These are phyloP conservation scores for Cardiospermum halicacabum DNA, from an alignment of 345 rosid species.

Conservation along the genomic window DNA sequence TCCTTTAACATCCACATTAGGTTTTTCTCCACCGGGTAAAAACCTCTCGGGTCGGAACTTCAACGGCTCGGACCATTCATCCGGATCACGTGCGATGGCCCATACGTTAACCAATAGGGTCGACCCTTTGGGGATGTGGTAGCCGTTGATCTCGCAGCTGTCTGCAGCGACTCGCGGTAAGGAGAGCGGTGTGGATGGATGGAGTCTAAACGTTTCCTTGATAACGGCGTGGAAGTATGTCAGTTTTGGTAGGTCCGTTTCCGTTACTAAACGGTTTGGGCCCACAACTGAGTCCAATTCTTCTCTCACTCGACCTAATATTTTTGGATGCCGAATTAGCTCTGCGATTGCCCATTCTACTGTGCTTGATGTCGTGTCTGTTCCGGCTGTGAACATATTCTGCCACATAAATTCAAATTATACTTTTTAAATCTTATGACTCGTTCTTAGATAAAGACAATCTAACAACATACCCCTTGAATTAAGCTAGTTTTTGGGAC, in stretches of 20 bases:
- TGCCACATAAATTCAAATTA: conserved; percentile 14
- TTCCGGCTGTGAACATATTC: conserved; percentile 93
- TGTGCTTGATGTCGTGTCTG: conserved; percentile 91
- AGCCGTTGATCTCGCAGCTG: conserved; percentile 71
- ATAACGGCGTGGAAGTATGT: conserved; percentile 69
- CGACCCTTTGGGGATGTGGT: conserved; percentile 60
- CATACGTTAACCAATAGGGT: conserved; percentile 65
- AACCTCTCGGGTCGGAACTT: conserved; percentile 68
- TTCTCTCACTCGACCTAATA: conserved; percentile 35
- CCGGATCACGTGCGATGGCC: conserved; percentile 88
- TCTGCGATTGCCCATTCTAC: conserved; percentile 93
- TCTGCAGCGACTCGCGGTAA: conserved; percentile 65
- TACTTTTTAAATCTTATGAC: too few relatives aligned
- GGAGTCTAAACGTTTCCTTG: conserved; percentile 80
- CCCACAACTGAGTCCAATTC: conserved; percentile 73
- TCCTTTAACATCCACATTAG: conserved; percentile 56
- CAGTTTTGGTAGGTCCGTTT: conserved; percentile 45
- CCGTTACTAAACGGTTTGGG: conserved; percentile 39
- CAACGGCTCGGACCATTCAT: conserved; percentile 57
- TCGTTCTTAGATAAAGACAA: too few relatives aligned
- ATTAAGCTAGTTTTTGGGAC: too few relatives aligned
- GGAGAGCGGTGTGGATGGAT: conserved; percentile 80
- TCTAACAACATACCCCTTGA: too few relatives aligned
- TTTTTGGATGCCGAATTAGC: conserved; percentile 63
- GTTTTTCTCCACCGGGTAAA: conserved; percentile 62